Base-by-base conservation (phyloP, 352 stramenopile species). In the Bremia lactucae region DNA sequence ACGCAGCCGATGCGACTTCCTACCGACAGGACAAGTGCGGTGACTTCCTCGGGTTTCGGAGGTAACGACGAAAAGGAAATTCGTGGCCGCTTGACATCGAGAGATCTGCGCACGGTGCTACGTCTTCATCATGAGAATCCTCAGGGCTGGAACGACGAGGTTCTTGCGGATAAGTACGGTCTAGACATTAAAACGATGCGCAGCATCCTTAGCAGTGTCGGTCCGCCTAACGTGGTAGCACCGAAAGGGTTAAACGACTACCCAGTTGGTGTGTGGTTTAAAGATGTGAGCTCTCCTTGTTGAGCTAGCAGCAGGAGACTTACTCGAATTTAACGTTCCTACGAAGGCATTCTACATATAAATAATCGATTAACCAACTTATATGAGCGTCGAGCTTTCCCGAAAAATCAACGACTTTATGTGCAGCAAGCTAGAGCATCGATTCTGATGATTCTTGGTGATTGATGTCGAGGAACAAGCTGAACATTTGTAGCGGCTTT, bases 91-190 rank as follows among this genome's bases (percentile, higher is more conserved):
- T 24, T 87, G n/a, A 71, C 69, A 8, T 69, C 68, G 37, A 52
- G 59, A 24, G 54, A 87, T 13, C 44, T 87, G 47, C 61, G 74
- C 2, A 65, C 68, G 21, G 25, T 87, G 31, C 52, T 87, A 39
- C 67, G 71, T 16, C 46, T 84, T 35, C 65, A 80, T 39, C 84
- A 87, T 52, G 71, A 83, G 46, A 59, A 71, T 35, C 74, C 74
- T 0, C 20, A 52, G 16, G 60, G 44, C 31, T 83, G 69, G 71
- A 80, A 61, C 24, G 45, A 33, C 20, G 48, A 66, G 20, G 59
- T 65, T 26, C 54, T 87, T 10, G 71, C 68, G 11, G 42, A 50
- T n/a, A 71, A 72, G 23, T 87, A 76, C 41, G 56, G 24, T 19
- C 39, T 87, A 8, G 60, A 77, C 8, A 14, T 36, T 7, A 35